Evolutionary conservation across 2,329 filamentous ascomycete species (phyloP), one percentile per base, ranked within the genome.

Genomic region (Lachnellula willkommii): DNA sequence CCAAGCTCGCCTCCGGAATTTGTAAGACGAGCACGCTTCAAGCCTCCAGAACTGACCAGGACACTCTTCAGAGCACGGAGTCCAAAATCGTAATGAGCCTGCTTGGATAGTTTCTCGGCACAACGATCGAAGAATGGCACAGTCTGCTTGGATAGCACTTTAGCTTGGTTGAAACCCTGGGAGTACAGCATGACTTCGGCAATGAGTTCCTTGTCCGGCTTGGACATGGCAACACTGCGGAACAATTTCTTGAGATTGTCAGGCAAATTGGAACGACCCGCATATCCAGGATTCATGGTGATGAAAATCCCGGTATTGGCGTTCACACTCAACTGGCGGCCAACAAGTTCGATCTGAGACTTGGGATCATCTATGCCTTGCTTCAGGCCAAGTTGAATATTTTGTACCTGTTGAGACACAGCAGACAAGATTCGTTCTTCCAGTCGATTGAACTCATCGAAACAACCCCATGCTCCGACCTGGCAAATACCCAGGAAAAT

Each of bases 121-220:
- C 95, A 99, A 68, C 88, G 85, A 69, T 99, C 94, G 74, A 99
- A 99, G 80, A 99, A 99, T 0, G 94, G 95, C 24, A 99, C 94
- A 0, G 93, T 95, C 66, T 97, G 91, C 70, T 93, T 94, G 1
- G 94, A 96, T 5, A 99, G 79, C 57, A 87, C 79, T 75, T 97
- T 99, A 37, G 94, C 94, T 72, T 96, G 90, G 67, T 90, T 95
- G 79, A 99, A 99, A 69, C 94, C 94, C 73, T 99, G 94, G 1
- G 95, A 99, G 79, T 96, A 99, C 37, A 99, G 84, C 95, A 99
- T 99, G 67, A 99, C 94, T 77, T 99, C 94, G 37, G 94, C 91
- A 74, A 99, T 99, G 56, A 99, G 87, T 73, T 99, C 95, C 74
- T 99, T 99, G 78, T 99, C 95, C 1, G 94, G 94, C 74, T 97